Evolutionary conservation across 169 alveolate species (phyloP), one percentile per base, ranked within the genome.

Genomic region (Eimeria mitis): DNA sequence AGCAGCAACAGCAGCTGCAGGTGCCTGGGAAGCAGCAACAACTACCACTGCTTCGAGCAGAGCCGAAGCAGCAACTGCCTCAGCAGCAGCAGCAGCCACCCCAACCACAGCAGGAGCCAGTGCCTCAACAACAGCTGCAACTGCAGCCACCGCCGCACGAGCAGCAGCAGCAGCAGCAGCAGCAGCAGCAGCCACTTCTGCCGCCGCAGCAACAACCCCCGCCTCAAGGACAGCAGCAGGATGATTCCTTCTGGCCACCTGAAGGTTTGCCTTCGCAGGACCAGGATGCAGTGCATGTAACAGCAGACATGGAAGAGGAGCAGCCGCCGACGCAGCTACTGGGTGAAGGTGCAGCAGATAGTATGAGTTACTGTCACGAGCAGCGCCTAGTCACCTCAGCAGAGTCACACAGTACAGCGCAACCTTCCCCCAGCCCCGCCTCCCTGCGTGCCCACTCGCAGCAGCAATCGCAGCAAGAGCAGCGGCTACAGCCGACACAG

Each of bases 301-400:
- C 49, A 56, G 76, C 90, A 14, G 92, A 42, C 23, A 63, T 21
- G 63, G 81, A 42, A 42, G 81, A 85, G 8, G 92, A 87, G 68
- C 61, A 59, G 47, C 83, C n/a, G 31, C 63, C 61, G 49, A 87
- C 92, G 59, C 92, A 87, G 83, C 92, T 34, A 63, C n/a, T 63
- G 81, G 19, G 37, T 52, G 79, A 31, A 0, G 47, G 44, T n/a
- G 34, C 47, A 59, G n/a, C 92, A 87, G 92, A 87, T 47, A 63
- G 49, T 31, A 68, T 40, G 92, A 59, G 40, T 40, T 14, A 40
- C 76, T 34, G 25, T 11, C 90, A 63, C 28, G 68, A 40, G 81
- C 83, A 87, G 81, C 92, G 92, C 83, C 68, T 42, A 21, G 44
- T 87, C 31, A 23, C 40, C 42, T 23, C 76, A 21, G 65, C 78